Base-by-base conservation (phyloP, 371 early-diverging fungal species). In the Mortierella polycephala region DNA sequence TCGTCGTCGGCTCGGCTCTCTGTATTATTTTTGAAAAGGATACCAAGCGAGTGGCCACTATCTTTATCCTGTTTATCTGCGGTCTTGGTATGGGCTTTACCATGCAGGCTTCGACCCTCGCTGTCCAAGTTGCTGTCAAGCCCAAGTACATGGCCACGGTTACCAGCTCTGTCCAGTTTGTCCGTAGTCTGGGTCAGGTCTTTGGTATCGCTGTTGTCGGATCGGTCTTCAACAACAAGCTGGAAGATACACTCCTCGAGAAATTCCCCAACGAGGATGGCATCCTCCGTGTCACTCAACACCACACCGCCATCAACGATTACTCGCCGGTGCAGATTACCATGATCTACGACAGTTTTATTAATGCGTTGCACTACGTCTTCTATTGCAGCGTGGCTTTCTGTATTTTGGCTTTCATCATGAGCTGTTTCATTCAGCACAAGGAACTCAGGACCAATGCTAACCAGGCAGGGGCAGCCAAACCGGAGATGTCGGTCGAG, bases 91-190 rank as follows among this genome's bases (percentile, higher is more conserved):
- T 89, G 21, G 93, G 93, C 40, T 55, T 90, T 37, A 84, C 87
- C 20, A 87, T 90, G 73, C 91, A 93, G 71, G 87, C 89, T 44
- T 71, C 75, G 47, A 84, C 89, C n/a, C 82, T 92, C 18, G 88
- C 84, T 0, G 85, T 84, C 8, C 93, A 92, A 77, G 77, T 86
- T 0, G 61, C 85, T 5, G 89, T 89, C 5, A 72, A 56, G 14
- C 67, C 74, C 41, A 81, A 79, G 51, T 85, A 89, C 61, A 86
- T 91, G 62, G 89, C 93, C 20, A 81, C 92, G 20, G 89, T 86
- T 41, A 90, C 95, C 20, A 77, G 88, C 10, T 47, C 47, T 5
- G 64, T 71, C 20, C 81, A 77, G 58, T 88, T 86, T 56, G 58
- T 70, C 42, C 82, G 83, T 55, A 62, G 74, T 21, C 70, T 89